phyloP scores from a whole-genome alignment of 768 basidiomycete species.

The Trichaptum fuscoviolaceum region DNA sequence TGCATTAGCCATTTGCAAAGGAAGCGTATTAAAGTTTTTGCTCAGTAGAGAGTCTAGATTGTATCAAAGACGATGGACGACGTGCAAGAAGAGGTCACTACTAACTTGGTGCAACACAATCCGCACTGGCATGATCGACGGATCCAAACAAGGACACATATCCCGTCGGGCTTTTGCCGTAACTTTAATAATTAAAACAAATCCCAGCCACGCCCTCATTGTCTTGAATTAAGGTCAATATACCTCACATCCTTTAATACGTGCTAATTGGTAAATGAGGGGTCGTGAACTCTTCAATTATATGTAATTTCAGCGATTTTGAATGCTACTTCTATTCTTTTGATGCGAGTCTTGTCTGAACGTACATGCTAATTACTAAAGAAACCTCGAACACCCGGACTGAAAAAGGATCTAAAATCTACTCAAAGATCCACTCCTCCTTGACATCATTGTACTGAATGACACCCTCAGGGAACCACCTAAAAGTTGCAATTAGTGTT shows the following conservation, averaged over 20 bases:
- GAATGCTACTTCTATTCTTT: neutral
- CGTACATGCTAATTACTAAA: slow-evolving; percentile 1
- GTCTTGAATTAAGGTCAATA: neutral
- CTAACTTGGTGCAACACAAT: neutral
- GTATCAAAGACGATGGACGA: neutral
- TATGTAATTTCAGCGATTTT: neutral
- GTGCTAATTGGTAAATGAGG: neutral
- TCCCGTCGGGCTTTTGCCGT: too few relatives aligned
- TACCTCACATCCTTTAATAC: neutral
- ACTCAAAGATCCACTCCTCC: slow-evolving; percentile 79
- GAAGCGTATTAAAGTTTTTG: neutral
- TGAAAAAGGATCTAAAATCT: slow-evolving; percentile 20
- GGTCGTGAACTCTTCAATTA: neutral
- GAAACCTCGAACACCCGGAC: neutral
- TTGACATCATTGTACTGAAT: slow-evolving; percentile 63
- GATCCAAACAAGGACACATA: neutral
- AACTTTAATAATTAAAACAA: too few relatives aligned
- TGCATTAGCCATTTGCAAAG: neutral
- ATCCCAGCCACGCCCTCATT: too few relatives aligned
- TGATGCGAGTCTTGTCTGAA: neutral
- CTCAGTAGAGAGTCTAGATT: neutral
- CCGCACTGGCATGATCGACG: neutral
- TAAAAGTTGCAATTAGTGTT: slow-evolving; percentile 23
- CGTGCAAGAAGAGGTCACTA: neutral
- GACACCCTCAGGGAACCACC: slow-evolving; percentile 90